Percentiles rank a stretch among this genome's conserved stretches.
Conservation (phyloP, 139 green algal genomes). For the Tetradesmus lagerheimii region DNA sequence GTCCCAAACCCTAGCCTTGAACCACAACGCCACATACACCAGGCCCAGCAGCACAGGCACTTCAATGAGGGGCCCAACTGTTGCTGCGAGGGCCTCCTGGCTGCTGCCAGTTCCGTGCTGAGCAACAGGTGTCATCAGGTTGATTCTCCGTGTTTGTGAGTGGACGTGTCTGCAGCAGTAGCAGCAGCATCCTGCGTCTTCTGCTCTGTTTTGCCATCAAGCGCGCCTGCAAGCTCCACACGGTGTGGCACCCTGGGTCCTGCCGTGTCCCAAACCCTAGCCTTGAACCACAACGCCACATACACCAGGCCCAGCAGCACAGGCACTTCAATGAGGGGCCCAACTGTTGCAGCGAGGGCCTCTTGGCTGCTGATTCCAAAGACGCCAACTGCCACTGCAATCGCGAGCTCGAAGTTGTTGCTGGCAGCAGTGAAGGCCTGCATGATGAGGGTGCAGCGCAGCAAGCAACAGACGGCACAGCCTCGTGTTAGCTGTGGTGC, state of each 20-base stretch:
- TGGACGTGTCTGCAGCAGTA: too few species aligned
- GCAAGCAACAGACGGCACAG: background rate
- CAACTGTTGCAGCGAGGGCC: conserved; percentile 63
- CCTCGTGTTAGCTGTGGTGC: too few species aligned
- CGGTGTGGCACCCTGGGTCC: background rate
- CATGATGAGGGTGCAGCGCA: conserved; percentile 33
- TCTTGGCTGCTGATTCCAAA: conserved; percentile 62
- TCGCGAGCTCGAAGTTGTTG: conserved; percentile 74
- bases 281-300: conserved; percentile 61
- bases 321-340: conserved; percentile 70
- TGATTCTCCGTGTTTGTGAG: too few species aligned
- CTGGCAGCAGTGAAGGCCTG: conserved; percentile 61
- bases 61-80: conserved; percentile 67
- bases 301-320: conserved; percentile 65
- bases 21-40: conserved; percentile 65
- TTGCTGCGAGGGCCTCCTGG: conserved; percentile 53
- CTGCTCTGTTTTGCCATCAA: background rate
- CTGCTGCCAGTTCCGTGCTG: too few species aligned
- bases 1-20: conserved; percentile 12
- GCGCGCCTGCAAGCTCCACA: background rate
- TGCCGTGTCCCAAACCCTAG: conserved; percentile 22
- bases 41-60: conserved; percentile 66
- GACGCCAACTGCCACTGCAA: conserved; percentile 63
- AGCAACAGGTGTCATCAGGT: too few species aligned
- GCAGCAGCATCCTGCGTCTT: background rate